Percentiles rank a stretch among this genome's conserved stretches.
Evolutionary conservation across 225 moss, liverwort and hornwort species (phyloP).

Genomic region (Thuidium tamariscinum): DNA sequence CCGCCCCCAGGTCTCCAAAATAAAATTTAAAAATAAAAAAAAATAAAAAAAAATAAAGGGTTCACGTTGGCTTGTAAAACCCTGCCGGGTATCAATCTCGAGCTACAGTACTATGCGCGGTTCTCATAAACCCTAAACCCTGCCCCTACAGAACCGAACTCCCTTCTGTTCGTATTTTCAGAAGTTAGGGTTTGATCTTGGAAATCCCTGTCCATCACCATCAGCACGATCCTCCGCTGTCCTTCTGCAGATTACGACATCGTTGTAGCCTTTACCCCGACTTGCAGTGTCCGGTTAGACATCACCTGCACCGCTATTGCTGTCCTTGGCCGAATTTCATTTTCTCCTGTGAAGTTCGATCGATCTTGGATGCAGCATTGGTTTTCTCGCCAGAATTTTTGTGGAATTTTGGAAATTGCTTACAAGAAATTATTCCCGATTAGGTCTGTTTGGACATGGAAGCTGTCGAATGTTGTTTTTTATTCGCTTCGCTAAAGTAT

Average conservation of each 20-base stretch:
- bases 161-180: neutral
- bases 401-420: neutral
- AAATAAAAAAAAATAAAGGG: too few species aligned
- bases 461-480: neutral
- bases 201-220: neutral
- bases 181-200: neutral
- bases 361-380: neutral
- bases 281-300: neutral
- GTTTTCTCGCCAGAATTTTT: neutral
- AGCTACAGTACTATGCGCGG: neutral
- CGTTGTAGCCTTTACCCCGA: neutral
- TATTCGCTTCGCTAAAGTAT: neutral
- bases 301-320: neutral
- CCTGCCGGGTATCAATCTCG: neutral
- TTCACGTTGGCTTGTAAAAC: too few species aligned
- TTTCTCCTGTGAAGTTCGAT: neutral
- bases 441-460: neutral
- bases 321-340: neutral
- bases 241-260: neutral
- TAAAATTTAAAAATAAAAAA: too few species aligned
- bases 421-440: neutral
- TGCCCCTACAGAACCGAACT: neutral
- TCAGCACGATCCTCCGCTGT: neutral
- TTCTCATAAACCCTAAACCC: neutral
- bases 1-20: too few species aligned